A percentile compares a stretch with the other conserved stretches of the same genome.
These are phyloP conservation scores for Mortierella antarctica DNA, from an alignment of 192 early-diverging fungal species.

Conservation along the genomic window DNA sequence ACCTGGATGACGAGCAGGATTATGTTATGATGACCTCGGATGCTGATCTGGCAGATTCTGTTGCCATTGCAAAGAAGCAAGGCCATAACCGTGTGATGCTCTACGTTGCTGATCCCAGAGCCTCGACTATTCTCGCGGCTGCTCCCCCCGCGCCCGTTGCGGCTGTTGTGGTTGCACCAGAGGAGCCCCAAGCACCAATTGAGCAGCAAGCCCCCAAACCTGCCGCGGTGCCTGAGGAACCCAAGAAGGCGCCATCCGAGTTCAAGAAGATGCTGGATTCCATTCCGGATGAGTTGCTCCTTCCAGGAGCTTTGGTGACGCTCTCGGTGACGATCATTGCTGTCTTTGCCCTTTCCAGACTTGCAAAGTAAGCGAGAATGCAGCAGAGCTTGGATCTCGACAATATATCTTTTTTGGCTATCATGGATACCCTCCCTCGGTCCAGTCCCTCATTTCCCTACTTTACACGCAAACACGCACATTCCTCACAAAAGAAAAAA, in stretches of 20 bases:
- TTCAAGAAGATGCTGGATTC: constrained; percentile 46
- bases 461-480: no score
- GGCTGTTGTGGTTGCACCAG: constrained; percentile 10
- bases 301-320: constrained; percentile 65
- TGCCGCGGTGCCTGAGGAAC: constrained; percentile 10
- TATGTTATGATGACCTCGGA: constrained; percentile 81
- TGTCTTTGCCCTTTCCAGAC: constrained; percentile 59
- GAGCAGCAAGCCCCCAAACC: constrained; percentile 17
- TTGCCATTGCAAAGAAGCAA: constrained; percentile 81
- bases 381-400: neutral
- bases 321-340: constrained; percentile 64
- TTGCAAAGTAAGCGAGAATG: constrained; percentile 26
- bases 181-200: constrained; percentile 7
- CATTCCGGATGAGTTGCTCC: constrained; percentile 57
- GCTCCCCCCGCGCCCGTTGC: constrained; percentile 16
- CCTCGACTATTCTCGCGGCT: constrained; percentile 20
- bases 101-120: constrained; percentile 58
- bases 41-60: constrained; percentile 86
- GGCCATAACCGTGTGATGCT: constrained; percentile 84
- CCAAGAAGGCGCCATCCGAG: constrained; percentile 47
- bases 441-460: no score
- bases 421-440: constrained; percentile 33
- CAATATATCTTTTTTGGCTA: neutral
- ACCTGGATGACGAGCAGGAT: constrained; percentile 94
- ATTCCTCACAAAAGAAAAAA: no score